These are phyloP conservation scores for Populus euphratica DNA, from an alignment of 345 rosid species.

Conservation along the genomic window DNA sequence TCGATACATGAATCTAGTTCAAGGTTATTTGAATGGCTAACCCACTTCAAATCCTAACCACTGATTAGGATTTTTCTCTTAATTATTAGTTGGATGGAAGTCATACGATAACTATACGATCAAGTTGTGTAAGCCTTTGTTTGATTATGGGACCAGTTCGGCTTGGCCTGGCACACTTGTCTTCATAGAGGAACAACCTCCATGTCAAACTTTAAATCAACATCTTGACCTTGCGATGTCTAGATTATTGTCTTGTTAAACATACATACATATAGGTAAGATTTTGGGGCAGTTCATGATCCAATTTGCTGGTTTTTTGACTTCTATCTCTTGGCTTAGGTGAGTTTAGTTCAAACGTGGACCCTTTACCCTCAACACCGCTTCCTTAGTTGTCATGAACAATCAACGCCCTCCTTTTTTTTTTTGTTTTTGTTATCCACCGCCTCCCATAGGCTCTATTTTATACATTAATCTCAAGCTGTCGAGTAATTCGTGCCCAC, in stretches of 20 bases:
- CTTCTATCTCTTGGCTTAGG: constrained; percentile 40
- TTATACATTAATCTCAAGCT: not conserved
- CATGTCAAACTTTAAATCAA: constrained; percentile 21
- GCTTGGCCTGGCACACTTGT: not conserved
- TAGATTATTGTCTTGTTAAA: not conserved
- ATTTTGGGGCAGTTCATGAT: constrained; percentile 31
- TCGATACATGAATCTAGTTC: constrained; percentile 7
- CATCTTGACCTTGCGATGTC: not conserved
- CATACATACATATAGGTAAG: not conserved
- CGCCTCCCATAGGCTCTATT: not conserved
- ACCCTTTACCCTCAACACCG: constrained; percentile 17
- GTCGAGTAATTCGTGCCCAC: constrained; percentile 1
- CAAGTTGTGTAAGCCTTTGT: not conserved
- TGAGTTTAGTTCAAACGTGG: constrained; percentile 30
- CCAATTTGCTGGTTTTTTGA: constrained; percentile 35
- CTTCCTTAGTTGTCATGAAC: not conserved
- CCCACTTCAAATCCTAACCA: not conserved
- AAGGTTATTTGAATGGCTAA: constrained; percentile 10
- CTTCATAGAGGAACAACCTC: not conserved
- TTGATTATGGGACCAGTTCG: not conserved
- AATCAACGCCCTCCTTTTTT: not conserved
- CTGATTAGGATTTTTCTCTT: not conserved
- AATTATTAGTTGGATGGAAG: not conserved
- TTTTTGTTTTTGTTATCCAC: not conserved
- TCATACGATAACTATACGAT: not conserved